Evolutionary conservation across 768 basidiomycete genomes (phyloP).

Genomic region (Tephrocybe sp.): DNA sequence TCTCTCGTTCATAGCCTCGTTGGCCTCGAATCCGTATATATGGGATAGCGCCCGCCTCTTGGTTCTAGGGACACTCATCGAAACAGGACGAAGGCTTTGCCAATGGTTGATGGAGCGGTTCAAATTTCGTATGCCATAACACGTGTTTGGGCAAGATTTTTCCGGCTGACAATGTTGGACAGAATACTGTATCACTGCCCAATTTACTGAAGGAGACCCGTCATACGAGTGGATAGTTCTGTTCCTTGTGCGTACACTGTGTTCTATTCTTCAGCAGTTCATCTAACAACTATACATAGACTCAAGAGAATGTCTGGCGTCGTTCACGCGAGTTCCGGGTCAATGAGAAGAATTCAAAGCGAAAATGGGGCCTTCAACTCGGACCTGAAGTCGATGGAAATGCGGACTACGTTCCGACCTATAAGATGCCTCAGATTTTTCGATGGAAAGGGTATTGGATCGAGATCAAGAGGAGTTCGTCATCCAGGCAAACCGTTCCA

Average conservation of each 20-base stretch:
- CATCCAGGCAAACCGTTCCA: slow-evolving; percentile 4
- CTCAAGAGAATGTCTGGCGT: slow-evolving; percentile 43
- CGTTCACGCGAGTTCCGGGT: slow-evolving; percentile 41
- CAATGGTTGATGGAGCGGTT: slow-evolving; percentile 39
- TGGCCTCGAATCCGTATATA: slow-evolving; percentile 25
- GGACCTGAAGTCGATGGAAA: slow-evolving; percentile 23
- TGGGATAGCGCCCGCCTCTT: slow-evolving; percentile 28
- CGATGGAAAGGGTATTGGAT: slow-evolving; percentile 41
- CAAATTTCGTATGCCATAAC: slow-evolving; percentile 33
- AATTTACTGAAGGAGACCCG: slow-evolving; percentile 47
- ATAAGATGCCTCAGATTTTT: slow-evolving; percentile 38
- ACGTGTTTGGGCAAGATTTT: not conserved
- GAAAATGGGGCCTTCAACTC: slow-evolving; percentile 36
- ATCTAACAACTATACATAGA: slow-evolving; percentile 23
- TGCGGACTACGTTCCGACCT: slow-evolving; percentile 42
- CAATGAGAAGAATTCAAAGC: slow-evolving; percentile 36
- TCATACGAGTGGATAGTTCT: slow-evolving; percentile 50
- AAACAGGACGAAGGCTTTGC: slow-evolving; percentile 38
- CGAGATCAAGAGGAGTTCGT: slow-evolving; percentile 30
- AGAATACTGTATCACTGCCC: slow-evolving; percentile 46
- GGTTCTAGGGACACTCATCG: slow-evolving; percentile 36
- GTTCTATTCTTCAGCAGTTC: not conserved
- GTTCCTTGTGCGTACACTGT: slow-evolving; percentile 34
- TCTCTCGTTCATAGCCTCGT: slow-evolving; percentile 33
- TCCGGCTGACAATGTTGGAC: not conserved